These are phyloP conservation scores for Suillus alpinus DNA, from an alignment of 768 basidiomycete genomes.

Conservation along the genomic window DNA sequence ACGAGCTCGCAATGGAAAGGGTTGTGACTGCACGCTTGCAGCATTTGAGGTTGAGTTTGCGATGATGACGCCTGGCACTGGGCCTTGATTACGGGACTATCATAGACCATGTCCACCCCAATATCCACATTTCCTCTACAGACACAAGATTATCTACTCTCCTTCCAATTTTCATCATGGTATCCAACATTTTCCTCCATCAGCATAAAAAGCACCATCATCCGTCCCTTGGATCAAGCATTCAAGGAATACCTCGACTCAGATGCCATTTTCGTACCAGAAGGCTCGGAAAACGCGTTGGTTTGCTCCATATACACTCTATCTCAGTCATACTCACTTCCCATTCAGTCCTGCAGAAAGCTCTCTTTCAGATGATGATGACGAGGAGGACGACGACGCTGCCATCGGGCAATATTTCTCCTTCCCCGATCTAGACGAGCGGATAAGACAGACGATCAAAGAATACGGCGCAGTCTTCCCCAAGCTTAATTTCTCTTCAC, in stretches of 20 bases:
- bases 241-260: slow-evolving; percentile 74
- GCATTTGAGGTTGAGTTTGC: too few species aligned
- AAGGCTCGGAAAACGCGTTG: slow-evolving; percentile 76
- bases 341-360: slow-evolving; percentile 50
- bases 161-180: slow-evolving; percentile 86
- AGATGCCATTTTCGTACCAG: slow-evolving; percentile 78
- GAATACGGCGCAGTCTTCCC: slow-evolving; percentile 86
- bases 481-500: slow-evolving; percentile 93
- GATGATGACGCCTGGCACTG: too few species aligned
- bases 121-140: slow-evolving; percentile 46
- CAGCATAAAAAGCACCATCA: slow-evolving; percentile 71
- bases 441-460: slow-evolving; percentile 60
- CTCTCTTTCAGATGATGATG: slow-evolving; percentile 59
- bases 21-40: background rate
- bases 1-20: too few species aligned
- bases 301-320: slow-evolving; percentile 24
- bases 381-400: slow-evolving; percentile 36
- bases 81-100: too few species aligned
- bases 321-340: slow-evolving; percentile 2
- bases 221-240: slow-evolving; percentile 60
- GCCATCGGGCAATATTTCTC: slow-evolving; percentile 45
- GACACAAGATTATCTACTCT: slow-evolving; percentile 51
- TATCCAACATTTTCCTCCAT: slow-evolving; percentile 64
- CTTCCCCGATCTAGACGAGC: slow-evolving; percentile 77
- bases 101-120: background rate